phyloP scores from a whole-genome alignment of 495 filamentous ascomycete genomes.

The Xylaria flabelliformis region DNA sequence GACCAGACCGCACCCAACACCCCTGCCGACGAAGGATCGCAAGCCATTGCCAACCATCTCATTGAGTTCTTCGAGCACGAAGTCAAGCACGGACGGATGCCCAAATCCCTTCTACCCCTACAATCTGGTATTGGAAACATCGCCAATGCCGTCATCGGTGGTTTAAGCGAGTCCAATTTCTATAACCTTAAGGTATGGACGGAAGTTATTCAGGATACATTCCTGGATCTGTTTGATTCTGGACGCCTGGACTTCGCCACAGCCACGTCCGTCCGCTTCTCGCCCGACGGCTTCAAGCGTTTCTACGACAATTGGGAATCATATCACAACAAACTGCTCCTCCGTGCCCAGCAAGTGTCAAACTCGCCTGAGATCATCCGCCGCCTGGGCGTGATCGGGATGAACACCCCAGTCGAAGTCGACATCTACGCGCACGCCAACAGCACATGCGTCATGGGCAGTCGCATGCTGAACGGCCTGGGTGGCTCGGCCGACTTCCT shows the following conservation, averaged over 20 bases:
- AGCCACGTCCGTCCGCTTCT: constrained; percentile 90
- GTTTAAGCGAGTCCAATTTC: constrained; percentile 84
- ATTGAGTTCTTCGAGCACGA: constrained; percentile 88
- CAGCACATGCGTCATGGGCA: constrained; percentile 89
- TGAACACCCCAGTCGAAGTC: constrained; percentile 95
- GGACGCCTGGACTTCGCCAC: constrained; percentile 91
- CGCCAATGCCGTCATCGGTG: constrained; percentile 90
- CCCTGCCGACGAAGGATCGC: constrained; percentile 74
- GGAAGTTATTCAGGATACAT: constrained; percentile 91
- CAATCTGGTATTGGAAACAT: constrained; percentile 95
- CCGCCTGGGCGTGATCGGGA: constrained; percentile 85
- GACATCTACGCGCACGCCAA: constrained; percentile 96
- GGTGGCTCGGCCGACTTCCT: constrained; percentile 91
- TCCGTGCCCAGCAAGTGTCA: constrained; percentile 85
- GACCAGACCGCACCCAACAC: constrained; percentile 82
- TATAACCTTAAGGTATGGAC: constrained; percentile 91
- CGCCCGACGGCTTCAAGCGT: constrained; percentile 87
- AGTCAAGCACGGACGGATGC: constrained; percentile 77
- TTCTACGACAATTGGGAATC: constrained; percentile 88
- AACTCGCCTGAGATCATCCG: constrained; percentile 97
- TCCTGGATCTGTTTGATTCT: constrained; percentile 92
- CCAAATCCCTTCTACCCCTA: constrained; percentile 78
- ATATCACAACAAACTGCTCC: constrained; percentile 83
- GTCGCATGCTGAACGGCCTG: constrained; percentile 89
- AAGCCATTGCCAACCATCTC: constrained; percentile 77